Conservation (phyloP, 805 yeast genomes). For the Saccharomyces cerevisiae region DNA sequence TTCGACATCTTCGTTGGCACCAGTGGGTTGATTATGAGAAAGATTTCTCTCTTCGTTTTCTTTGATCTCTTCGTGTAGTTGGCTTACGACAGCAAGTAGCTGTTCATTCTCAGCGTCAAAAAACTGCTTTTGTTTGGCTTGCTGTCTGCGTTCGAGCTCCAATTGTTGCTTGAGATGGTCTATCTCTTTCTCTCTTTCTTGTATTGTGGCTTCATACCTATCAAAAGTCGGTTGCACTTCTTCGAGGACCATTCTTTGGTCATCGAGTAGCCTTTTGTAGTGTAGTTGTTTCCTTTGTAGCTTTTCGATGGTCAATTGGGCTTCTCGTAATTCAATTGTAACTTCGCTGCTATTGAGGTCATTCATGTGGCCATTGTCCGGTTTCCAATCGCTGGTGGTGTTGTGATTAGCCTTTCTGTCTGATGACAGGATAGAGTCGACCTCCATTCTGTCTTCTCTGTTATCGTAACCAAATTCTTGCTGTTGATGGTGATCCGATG, state of each 20-base stretch:
- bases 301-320: constrained; percentile 12
- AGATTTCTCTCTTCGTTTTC: constrained; percentile 19
- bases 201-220: constrained; percentile 27
- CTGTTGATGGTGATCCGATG: background rate
- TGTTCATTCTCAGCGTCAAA: constrained; percentile 27
- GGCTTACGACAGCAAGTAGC: constrained; percentile 26
- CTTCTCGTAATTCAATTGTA: constrained; percentile 5
- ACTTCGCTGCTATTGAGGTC: constrained; percentile 11
- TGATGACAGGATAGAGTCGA: background rate
- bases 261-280: constrained; percentile 25
- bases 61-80: constrained; percentile 28
- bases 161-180: constrained; percentile 18
- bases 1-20: background rate
- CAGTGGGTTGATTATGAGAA: background rate
- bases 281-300: constrained; percentile 17
- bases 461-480: background rate
- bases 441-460: background rate
- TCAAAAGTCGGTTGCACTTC: constrained; percentile 28
- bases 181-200: constrained; percentile 23
- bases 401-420: background rate
- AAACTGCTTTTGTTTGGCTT: constrained; percentile 20
- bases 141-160: constrained; percentile 20
- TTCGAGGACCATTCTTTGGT: constrained; percentile 26
- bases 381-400: background rate
- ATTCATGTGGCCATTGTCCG: constrained; percentile 1